A percentile compares a stretch with the other conserved stretches of the same genome.
phyloP scores from a whole-genome alignment of 2,329 filamentous ascomycete genomes.

The Cladophialophora bantiana region DNA sequence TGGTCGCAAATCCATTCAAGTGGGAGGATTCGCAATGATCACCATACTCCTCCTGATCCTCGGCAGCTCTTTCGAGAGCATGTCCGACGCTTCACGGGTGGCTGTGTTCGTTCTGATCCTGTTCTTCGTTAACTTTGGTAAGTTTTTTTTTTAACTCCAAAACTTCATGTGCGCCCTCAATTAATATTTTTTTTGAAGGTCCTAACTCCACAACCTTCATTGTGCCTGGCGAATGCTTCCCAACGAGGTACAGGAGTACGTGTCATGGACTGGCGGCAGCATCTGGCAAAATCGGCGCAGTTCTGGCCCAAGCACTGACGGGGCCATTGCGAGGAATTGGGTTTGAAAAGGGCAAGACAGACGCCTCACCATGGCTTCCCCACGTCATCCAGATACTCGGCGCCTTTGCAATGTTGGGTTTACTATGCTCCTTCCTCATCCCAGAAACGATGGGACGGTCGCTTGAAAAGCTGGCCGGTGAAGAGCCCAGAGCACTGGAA shows the following conservation, averaged over 20 bases:
- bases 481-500: conserved; percentile 63
- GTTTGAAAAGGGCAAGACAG: conserved; percentile 54
- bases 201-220: conserved; percentile 72
- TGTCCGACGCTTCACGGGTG: conserved; percentile 60
- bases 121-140: conserved; percentile 70
- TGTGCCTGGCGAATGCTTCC: conserved; percentile 69
- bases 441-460: conserved; percentile 78
- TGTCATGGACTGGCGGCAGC: conserved; percentile 71
- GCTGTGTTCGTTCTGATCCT: conserved; percentile 69
- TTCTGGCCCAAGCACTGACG: conserved; percentile 70
- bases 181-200: conserved; percentile 39
- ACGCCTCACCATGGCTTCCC: conserved; percentile 70
- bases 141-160: background rate
- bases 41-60: conserved; percentile 68
- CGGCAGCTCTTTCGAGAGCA: conserved; percentile 63
- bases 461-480: conserved; percentile 72
- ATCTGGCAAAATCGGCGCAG: conserved; percentile 71
- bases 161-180: background rate
- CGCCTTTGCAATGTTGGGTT: conserved; percentile 70
- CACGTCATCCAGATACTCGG: conserved; percentile 64
- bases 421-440: conserved; percentile 71
- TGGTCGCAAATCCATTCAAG: conserved; percentile 78
- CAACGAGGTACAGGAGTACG: conserved; percentile 67
- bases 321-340: conserved; percentile 67
- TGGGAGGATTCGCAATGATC: conserved; percentile 67